Evolutionary conservation across 2,329 filamentous ascomycete species (phyloP).

Genomic region (Fusarium sp.): DNA sequence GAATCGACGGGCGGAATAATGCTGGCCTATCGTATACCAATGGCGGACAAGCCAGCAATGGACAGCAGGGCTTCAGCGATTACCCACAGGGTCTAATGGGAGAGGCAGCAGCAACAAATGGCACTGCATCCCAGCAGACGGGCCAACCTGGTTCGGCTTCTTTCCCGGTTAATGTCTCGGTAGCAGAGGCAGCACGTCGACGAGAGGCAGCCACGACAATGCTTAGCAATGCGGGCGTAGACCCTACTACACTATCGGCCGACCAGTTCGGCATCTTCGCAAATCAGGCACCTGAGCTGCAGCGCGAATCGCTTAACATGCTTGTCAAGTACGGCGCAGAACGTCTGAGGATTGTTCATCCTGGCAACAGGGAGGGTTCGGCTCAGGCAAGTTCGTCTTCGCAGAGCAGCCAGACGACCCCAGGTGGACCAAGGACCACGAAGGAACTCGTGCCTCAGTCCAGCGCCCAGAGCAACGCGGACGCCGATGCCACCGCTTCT

Average conservation of each 20-base stretch:
- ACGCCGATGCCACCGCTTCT: conserved; percentile 16
- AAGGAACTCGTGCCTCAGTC: conserved; percentile 50
- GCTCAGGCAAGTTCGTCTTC: conserved; percentile 46
- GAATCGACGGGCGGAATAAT: conserved; percentile 20
- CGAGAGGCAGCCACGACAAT: conserved; percentile 62
- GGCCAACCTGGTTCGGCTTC: conserved; percentile 30
- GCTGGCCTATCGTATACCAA: conserved; percentile 17
- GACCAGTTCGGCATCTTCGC: conserved; percentile 72
- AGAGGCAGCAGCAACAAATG: conserved; percentile 22
- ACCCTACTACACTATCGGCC: conserved; percentile 63
- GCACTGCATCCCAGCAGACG: conserved; percentile 14
- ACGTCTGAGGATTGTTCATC: conserved; percentile 68
- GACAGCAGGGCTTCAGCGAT: conserved; percentile 22
- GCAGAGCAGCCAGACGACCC: conserved; percentile 39
- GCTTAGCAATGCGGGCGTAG: conserved; percentile 61
- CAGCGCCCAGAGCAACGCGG: conserved; percentile 24
- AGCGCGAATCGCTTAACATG: conserved; percentile 68
- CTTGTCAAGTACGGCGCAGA: conserved; percentile 69
- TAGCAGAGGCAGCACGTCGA: conserved; percentile 64
- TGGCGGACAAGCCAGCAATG: conserved; percentile 10
- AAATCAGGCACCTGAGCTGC: conserved; percentile 69
- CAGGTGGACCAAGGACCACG: conserved; percentile 49
- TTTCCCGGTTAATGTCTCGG: conserved; percentile 53
- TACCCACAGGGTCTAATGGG: conserved; percentile 38
- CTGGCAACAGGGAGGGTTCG: conserved; percentile 54